These are phyloP conservation scores for Colletotrichum gloeosporioides DNA, from an alignment of 2,329 filamentous ascomycete genomes.

Conservation along the genomic window DNA sequence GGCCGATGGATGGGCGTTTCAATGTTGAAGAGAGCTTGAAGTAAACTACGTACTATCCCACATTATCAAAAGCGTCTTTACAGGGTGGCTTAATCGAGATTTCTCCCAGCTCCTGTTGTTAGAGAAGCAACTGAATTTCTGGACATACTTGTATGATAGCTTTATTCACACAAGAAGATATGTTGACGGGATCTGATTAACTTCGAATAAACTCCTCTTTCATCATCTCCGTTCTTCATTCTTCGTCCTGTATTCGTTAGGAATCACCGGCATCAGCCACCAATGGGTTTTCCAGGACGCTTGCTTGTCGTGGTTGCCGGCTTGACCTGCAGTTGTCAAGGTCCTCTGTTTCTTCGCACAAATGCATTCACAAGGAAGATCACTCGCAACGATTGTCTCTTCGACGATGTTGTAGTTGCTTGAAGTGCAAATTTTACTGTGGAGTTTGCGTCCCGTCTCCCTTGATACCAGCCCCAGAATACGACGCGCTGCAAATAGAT, in stretches of 20 bases:
- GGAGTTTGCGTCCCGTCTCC: not conserved
- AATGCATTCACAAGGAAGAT: not conserved
- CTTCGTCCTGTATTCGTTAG: not conserved
- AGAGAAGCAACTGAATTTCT: not conserved
- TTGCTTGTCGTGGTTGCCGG: not conserved
- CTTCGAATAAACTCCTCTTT: not conserved
- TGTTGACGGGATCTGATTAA: not conserved
- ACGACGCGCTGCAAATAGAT: not conserved
- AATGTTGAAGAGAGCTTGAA: not conserved
- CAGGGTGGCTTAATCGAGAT: not conserved
- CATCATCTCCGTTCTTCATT: not conserved
- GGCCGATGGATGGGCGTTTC: constrained; percentile 26
- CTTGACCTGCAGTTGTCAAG: not conserved
- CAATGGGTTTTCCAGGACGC: not conserved
- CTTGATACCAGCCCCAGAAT: not conserved
- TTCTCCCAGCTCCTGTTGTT: accelerated
- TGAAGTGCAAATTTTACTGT: not conserved
- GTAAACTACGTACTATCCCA: accelerated
- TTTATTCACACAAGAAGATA: not conserved
- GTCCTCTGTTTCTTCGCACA: not conserved
- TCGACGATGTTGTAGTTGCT: not conserved
- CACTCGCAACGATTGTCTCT: accelerated
- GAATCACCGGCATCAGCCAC: not conserved
- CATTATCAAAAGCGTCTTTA: not conserved
- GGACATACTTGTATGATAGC: not conserved